phyloP scores from a whole-genome alignment of 768 basidiomycete species.

The Xanthoconium purpureum region DNA sequence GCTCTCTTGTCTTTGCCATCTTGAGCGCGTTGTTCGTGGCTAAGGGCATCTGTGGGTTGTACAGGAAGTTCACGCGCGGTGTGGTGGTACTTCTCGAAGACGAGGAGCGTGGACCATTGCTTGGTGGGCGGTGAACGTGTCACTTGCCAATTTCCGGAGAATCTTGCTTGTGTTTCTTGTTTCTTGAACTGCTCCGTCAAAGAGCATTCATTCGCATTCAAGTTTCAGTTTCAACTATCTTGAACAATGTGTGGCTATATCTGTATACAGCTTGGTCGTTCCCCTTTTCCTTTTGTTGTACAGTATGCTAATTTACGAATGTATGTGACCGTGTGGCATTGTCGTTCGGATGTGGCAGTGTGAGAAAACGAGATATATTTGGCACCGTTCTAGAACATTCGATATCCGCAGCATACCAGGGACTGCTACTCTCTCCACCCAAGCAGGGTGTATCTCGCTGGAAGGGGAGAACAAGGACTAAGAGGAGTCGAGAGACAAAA shows the following conservation, averaged over 20 bases:
- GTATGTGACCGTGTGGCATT: not conserved
- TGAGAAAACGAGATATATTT: conserved; percentile 19
- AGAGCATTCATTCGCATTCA: not conserved
- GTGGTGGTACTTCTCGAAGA: conserved; percentile 69
- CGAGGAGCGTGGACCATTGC: conserved; percentile 85
- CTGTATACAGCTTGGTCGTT: not conserved
- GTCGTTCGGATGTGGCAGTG: not conserved
- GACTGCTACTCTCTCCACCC: not conserved
- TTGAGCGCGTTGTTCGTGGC: conserved; percentile 80
- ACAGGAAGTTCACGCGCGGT: conserved; percentile 41
- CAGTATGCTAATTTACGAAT: conserved; percentile 1
- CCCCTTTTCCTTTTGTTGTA: not conserved
- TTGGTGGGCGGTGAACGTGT: conserved; percentile 37
- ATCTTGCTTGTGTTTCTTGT: not conserved
- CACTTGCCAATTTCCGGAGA: not conserved
- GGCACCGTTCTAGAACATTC: conserved; percentile 29
- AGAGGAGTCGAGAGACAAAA: not conserved
- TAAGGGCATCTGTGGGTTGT: conserved; percentile 66
- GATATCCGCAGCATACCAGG: conserved; percentile 2
- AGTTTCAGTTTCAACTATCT: not conserved
- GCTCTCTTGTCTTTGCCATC: conserved; percentile 79
- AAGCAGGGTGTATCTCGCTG: not conserved
- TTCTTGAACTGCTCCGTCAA: not conserved
- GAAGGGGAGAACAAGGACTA: not conserved
- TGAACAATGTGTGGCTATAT: conserved; percentile 3